Evolutionary conservation across 2,329 filamentous ascomycete species (phyloP), one percentile per base, ranked within the genome.

Genomic region (Metarhizium humberi): DNA sequence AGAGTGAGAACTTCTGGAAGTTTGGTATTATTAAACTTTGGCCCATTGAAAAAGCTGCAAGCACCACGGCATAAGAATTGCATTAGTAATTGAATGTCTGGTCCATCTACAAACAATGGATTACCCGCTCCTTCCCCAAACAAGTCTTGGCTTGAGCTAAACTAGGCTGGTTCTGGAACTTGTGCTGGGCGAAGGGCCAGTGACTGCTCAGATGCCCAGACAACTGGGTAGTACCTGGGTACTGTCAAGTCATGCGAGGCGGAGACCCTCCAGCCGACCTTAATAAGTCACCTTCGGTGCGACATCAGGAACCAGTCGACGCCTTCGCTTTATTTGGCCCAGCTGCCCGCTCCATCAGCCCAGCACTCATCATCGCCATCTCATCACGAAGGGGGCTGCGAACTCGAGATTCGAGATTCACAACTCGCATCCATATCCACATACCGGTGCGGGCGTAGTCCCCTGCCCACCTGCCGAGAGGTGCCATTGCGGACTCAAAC

Each of bases 161-260:
- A 25, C 25, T 25, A 25, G 25, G 25, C 25, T 25, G 25, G 25
- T 25, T 25, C 25, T 25, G 25, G 25, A 25, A 25, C 25, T 25
- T 25, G 25, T 25, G 25, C 25, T 25, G 25, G 25, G 25, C 3
- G 3, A 25, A 25, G 25, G 25, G 25, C 25, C 25, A 25, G 25
- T 25, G 3, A 25, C 25, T 4, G 25, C 25, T 4, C 25, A 25
- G 25, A 25, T 25, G 25, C 25, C 25, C 25, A 25, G 25, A 25
- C 25, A 25, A 25, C 25, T 25, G 25, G 25, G 25, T 25, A 25
- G 25, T 25, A 25, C 32, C 32, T 7, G 32, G 32, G 32, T 34
- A 34, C 32, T 7, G 49, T 50, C 20, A 50, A 40, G 53, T 51
- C 48, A 55, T 47, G 53, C 40, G 48, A 45, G 40, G 51, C 38